Conservation (phyloP, 495 filamentous ascomycete species). For the Trichoderma parareesei region DNA sequence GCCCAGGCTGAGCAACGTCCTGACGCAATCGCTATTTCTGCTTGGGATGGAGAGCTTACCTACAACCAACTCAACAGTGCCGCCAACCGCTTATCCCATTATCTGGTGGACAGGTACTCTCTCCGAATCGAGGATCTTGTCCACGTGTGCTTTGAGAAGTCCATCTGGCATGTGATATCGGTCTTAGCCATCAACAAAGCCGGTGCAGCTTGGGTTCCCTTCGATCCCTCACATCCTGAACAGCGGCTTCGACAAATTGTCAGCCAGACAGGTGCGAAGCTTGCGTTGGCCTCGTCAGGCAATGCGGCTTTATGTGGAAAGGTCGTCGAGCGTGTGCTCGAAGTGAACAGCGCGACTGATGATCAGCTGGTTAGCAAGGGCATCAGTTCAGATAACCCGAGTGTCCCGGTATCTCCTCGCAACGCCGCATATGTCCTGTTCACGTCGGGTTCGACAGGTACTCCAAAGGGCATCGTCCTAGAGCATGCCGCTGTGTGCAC, state of each 20-base stretch:
- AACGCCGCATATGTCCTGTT: constrained; percentile 41
- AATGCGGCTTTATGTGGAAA: background rate
- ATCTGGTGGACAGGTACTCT: constrained; percentile 31
- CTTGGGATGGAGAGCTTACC: constrained; percentile 49
- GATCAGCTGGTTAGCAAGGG: background rate
- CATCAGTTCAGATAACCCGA: background rate
- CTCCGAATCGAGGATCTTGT: constrained; percentile 42
- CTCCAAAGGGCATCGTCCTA: constrained; percentile 36
- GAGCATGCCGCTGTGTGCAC: constrained; percentile 32
- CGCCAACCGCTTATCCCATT: constrained; percentile 34
- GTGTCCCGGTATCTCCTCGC: constrained; percentile 39
- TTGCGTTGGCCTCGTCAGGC: background rate
- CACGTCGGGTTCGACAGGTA: constrained; percentile 48
- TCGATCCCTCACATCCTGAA: constrained; percentile 31
- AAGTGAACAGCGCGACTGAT: background rate
- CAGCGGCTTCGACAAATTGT: constrained; percentile 28
- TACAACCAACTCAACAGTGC: constrained; percentile 41
- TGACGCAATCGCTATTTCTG: constrained; percentile 19
- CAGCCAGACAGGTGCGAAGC: background rate
- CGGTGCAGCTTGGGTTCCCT: constrained; percentile 4
- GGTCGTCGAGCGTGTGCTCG: background rate
- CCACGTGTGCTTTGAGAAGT: constrained; percentile 39
- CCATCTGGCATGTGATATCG: constrained; percentile 32
- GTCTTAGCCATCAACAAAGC: constrained; percentile 32
- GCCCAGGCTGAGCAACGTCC: constrained; percentile 15